A percentile compares a stretch with the other conserved stretches of the same genome.
These are phyloP conservation scores for Colletotrichum higginsianum DNA, from an alignment of 2,329 filamentous ascomycete species.

Conservation along the genomic window DNA sequence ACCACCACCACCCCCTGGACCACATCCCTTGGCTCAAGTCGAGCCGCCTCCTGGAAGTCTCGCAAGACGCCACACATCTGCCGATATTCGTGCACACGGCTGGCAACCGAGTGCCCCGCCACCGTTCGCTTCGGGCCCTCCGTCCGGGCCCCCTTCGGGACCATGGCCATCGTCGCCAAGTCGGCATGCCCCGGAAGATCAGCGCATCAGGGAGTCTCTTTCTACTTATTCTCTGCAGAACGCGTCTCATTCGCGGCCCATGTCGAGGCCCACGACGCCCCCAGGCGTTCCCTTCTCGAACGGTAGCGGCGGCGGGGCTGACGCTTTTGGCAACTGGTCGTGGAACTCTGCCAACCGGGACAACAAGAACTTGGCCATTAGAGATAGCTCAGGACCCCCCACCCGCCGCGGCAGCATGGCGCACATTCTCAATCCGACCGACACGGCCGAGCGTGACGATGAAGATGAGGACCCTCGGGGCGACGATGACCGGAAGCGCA, in stretches of 20 bases:
- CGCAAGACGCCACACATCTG: slow-evolving; percentile 90
- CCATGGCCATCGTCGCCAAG: slow-evolving; percentile 71
- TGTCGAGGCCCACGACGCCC: slow-evolving; percentile 69
- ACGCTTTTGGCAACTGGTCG: slow-evolving; percentile 69
- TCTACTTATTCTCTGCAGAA: slow-evolving; percentile 68
- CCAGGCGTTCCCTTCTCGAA: slow-evolving; percentile 67
- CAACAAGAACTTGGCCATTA: slow-evolving; percentile 65
- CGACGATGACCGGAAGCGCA: slow-evolving; percentile 74
- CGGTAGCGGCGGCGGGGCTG: slow-evolving; percentile 51
- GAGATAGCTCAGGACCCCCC: slow-evolving; percentile 70
- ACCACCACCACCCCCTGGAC: slow-evolving; percentile 74
- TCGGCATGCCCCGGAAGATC: slow-evolving; percentile 65
- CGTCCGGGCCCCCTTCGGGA: slow-evolving; percentile 67
- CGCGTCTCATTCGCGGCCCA: slow-evolving; percentile 58
- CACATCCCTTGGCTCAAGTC: slow-evolving; percentile 76
- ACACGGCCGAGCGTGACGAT: slow-evolving; percentile 68
- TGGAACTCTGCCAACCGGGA: slow-evolving; percentile 68
- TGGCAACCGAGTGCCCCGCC: slow-evolving; percentile 71
- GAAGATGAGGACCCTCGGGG: slow-evolving; percentile 70
- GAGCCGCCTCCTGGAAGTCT: slow-evolving; percentile 78
- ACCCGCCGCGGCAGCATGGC: slow-evolving; percentile 74
- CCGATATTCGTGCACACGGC: slow-evolving; percentile 92
- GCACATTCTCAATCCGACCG: slow-evolving; percentile 74
- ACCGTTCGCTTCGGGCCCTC: slow-evolving; percentile 63
- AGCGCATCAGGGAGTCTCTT: slow-evolving; percentile 70